These are phyloP conservation scores for Trichoderma semiorbis DNA, from an alignment of 2,329 filamentous ascomycete genomes.

Conservation along the genomic window DNA sequence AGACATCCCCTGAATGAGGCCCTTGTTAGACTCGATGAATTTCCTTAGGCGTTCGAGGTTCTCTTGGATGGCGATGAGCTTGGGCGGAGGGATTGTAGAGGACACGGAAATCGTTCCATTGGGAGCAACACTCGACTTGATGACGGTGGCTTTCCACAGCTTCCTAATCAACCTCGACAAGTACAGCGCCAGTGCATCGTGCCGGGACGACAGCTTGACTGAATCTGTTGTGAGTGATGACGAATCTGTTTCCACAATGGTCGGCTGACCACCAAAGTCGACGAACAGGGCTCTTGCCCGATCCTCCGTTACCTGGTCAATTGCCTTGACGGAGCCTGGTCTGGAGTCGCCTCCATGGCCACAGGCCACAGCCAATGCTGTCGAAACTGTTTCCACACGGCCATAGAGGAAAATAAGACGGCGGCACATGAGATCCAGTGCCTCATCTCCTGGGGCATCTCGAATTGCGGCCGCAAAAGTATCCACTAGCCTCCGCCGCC, in stretches of 20 bases:
- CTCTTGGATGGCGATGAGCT: conserved; percentile 73
- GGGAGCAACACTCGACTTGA: conserved; percentile 50
- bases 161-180: conserved; percentile 82
- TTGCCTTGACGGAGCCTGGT: conserved; percentile 70
- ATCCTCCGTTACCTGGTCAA: conserved; percentile 82
- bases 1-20: conserved; percentile 89
- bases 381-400: conserved; percentile 81
- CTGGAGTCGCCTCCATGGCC: conserved; percentile 78
- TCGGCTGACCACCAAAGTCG: conserved; percentile 85
- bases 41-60: conserved; percentile 73
- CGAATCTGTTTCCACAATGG: conserved; percentile 73
- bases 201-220: conserved; percentile 81
- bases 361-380: conserved; percentile 90
- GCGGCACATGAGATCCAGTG: conserved; percentile 75
- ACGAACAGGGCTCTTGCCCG: conserved; percentile 84
- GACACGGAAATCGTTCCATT: conserved; percentile 60
- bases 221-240: conserved; percentile 71
- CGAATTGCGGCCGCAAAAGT: conserved; percentile 83
- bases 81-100: conserved; percentile 63
- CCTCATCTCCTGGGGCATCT: conserved; percentile 70
- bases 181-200: conserved; percentile 84
- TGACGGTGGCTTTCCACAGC: conserved; percentile 79
- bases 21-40: conserved; percentile 84
- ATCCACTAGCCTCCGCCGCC: conserved; percentile 81
- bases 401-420: conserved; percentile 85